These are phyloP conservation scores for Apiospora aurea DNA, from an alignment of 2,329 filamentous ascomycete species.

Conservation along the genomic window DNA sequence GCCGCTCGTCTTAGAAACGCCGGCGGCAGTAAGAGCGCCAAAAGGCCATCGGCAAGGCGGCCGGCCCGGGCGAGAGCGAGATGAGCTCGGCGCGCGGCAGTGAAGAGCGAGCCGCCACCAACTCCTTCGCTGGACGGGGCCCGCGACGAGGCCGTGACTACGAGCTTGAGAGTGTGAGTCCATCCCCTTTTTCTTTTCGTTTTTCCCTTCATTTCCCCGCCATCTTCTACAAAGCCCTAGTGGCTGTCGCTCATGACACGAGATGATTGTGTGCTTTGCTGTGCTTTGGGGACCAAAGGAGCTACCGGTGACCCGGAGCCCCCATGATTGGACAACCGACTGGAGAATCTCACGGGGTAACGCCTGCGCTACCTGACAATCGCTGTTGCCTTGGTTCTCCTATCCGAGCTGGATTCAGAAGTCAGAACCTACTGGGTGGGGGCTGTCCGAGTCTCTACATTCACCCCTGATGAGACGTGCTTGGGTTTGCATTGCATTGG, in stretches of 20 bases:
- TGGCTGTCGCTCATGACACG: not conserved
- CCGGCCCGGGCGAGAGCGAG: constrained; percentile 58
- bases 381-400: not conserved
- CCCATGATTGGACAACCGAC: not conserved
- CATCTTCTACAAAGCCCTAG: not conserved
- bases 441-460: not conserved
- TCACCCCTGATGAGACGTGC: not conserved
- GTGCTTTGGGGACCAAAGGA: not conserved
- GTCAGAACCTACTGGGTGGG: not conserved
- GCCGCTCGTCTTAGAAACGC: constrained; percentile 38
- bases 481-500: not conserved
- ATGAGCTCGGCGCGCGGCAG: constrained; percentile 74
- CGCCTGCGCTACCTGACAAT: not conserved
- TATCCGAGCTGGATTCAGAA: not conserved
- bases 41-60: constrained; percentile 57
- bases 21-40: constrained; percentile 47
- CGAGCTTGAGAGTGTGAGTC: constrained; percentile 80
- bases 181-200: constrained; percentile 20
- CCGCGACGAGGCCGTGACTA: constrained; percentile 80
- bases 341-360: not conserved
- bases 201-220: constrained; percentile 23
- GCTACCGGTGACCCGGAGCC: not conserved
- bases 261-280: not conserved
- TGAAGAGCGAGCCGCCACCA: constrained; percentile 74
- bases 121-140: constrained; percentile 68